These are phyloP conservation scores for Plenodomus biglobosus DNA, from an alignment of 2,329 filamentous ascomycete genomes.

Conservation along the genomic window DNA sequence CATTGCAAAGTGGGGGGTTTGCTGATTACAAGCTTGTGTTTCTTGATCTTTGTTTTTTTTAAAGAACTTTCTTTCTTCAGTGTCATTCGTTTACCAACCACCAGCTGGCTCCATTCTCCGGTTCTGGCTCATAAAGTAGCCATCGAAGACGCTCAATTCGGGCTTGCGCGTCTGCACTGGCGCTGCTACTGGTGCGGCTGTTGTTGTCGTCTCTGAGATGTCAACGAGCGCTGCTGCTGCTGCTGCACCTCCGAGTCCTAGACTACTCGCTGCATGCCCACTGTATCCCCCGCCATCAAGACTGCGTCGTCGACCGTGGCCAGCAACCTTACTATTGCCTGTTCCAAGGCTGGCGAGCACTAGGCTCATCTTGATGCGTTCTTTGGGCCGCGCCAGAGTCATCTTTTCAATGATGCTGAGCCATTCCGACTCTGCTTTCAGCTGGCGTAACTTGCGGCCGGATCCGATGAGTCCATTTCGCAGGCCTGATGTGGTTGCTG, in stretches of 20 bases:
- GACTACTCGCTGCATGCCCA: slow-evolving; percentile 27
- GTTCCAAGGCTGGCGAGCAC: slow-evolving; percentile 33
- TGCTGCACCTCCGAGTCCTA: slow-evolving; percentile 17
- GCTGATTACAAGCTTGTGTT: too few species aligned
- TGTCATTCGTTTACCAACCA: slow-evolving; percentile 18
- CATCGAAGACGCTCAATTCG: slow-evolving; percentile 41
- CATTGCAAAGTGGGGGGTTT: too few species aligned
- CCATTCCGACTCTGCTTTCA: slow-evolving; percentile 39
- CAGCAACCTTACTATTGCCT: slow-evolving; percentile 23
- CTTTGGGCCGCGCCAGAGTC: slow-evolving; percentile 36
- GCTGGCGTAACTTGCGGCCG: slow-evolving; percentile 34
- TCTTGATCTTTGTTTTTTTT: too few species aligned
- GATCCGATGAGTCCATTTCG: slow-evolving; percentile 33
- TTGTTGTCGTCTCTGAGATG: slow-evolving; percentile 9
- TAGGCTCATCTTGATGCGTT: slow-evolving; percentile 39
- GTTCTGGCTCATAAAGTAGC: slow-evolving; percentile 40
- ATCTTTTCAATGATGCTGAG: slow-evolving; percentile 43
- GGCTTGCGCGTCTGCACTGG: slow-evolving; percentile 19
- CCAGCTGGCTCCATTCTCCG: slow-evolving; percentile 24
- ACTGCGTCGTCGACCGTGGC: slow-evolving; percentile 34
- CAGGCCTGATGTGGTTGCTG: slow-evolving; percentile 33
- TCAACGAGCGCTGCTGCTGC: slow-evolving; percentile 18
- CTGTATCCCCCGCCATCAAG: slow-evolving; percentile 40
- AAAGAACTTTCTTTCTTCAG: too few species aligned
- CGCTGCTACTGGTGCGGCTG: not conserved